These are phyloP conservation scores for Otatea glauca DNA, from an alignment of 176 grass and related monocot genomes.

Conservation along the genomic window DNA sequence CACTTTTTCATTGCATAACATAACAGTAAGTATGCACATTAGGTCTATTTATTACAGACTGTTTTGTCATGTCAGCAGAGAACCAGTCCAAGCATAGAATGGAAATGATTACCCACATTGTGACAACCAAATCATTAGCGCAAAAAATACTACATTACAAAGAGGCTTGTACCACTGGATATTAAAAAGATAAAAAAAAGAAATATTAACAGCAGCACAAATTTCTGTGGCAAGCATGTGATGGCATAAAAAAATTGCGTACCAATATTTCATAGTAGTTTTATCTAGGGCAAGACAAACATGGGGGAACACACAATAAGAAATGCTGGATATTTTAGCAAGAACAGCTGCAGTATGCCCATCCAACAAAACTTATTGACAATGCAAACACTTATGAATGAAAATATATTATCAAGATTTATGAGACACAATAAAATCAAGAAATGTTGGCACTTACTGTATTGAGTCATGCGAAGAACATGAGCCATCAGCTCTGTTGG, in stretches of 20 bases:
- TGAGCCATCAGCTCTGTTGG: conserved; percentile 59
- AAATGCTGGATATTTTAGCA: not conserved
- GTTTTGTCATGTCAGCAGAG: not conserved
- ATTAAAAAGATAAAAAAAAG: not conserved
- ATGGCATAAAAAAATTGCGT: not conserved
- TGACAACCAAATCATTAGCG: not conserved
- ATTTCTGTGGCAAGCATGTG: not conserved
- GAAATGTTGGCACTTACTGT: conserved; percentile 59
- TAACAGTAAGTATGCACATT: not conserved
- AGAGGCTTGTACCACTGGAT: not conserved
- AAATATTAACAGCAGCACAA: not conserved
- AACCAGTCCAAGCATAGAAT: conserved; percentile 16
- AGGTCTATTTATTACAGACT: not conserved
- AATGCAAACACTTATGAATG: not conserved
- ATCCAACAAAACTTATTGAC: not conserved
- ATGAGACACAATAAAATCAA: not conserved
- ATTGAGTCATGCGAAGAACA: conserved; percentile 81
- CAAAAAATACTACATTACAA: not conserved
- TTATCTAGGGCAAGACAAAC: not conserved
- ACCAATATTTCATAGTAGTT: not conserved
- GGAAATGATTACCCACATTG: not conserved
- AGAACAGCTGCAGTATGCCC: not conserved
- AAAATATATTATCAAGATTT: conserved; percentile 1
- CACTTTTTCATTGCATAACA: not conserved
- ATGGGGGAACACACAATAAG: not conserved